Conservation (phyloP, 768 basidiomycete species). For the Suillus americanus region DNA sequence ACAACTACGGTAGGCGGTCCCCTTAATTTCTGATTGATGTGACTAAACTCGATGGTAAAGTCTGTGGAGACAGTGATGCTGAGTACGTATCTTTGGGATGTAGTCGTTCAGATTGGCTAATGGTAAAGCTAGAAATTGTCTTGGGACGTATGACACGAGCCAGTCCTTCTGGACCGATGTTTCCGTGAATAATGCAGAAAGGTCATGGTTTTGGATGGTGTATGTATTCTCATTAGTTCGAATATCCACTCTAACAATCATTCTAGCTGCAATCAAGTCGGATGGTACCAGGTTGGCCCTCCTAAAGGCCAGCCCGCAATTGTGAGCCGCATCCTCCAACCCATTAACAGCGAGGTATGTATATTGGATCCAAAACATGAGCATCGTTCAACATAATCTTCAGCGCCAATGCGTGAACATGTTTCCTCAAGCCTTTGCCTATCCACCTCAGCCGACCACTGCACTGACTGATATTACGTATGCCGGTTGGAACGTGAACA, state of each 20-base stretch:
- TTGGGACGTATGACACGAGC: slow-evolving; percentile 42
- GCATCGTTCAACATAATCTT: not conserved
- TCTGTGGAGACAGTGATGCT: slow-evolving; percentile 46
- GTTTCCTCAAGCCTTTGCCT: slow-evolving; percentile 61
- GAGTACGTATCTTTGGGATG: slow-evolving; percentile 40
- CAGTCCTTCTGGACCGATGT: slow-evolving; percentile 51
- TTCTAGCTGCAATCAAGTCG: slow-evolving; percentile 67
- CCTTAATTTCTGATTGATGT: not conserved
- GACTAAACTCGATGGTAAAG: slow-evolving; percentile 31
- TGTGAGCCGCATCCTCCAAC: slow-evolving; percentile 33
- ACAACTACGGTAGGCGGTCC: slow-evolving; percentile 38
- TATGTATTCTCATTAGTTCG: slow-evolving; percentile 23
- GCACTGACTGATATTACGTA: slow-evolving; percentile 49
- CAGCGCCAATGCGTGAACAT: slow-evolving; percentile 68
- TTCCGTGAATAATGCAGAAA: slow-evolving; percentile 48
- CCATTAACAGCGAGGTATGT: slow-evolving; percentile 27
- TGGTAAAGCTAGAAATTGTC: slow-evolving; percentile 39
- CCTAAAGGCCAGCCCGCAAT: slow-evolving; percentile 35
- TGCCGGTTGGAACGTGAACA: slow-evolving; percentile 60
- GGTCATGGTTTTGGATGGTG: slow-evolving; percentile 78
- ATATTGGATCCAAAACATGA: no score
- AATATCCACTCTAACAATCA: not conserved
- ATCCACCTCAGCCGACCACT: slow-evolving; percentile 44
- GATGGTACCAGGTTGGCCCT: slow-evolving; percentile 44
- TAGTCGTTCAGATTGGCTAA: slow-evolving; percentile 20